Base-by-base conservation (phyloP, 768 basidiomycete species). In the Mrakia gelida region DNA sequence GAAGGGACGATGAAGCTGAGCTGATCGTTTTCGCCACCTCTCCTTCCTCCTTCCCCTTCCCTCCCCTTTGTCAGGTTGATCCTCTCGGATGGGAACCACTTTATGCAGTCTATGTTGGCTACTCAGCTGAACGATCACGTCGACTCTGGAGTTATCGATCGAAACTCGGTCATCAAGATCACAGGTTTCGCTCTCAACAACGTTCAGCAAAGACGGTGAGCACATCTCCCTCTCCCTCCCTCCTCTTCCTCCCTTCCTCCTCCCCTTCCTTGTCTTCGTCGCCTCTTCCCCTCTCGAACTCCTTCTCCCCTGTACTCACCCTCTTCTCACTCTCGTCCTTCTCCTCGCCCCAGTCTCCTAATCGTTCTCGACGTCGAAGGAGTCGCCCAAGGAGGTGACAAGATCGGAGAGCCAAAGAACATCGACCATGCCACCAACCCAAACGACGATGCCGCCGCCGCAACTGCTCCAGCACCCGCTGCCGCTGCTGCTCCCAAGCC, bases 91-190 rank as follows among this genome's bases (percentile, higher is more conserved):
- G 95, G 96, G 59, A 86, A 87, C 28, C 86, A 92, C 80, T 97
- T 92, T 83, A 87, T 92, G 70, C 97, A 98, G 84, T 91, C 92
- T 34, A 98, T 99, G 97, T 87, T 98, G 49, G 93, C 95, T 7
- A 98, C 95, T 0, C 92, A 94, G 82, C 88, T 95, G 65, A 98
- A 98, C 81, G 80, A 86, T 10, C 85, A 93, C 80, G 90, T 95
- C 21, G 87, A 90, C 23, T 86, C 89, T 0, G 88, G 89, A 9
- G 82, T 86, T 0, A 86, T 98, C 49, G 84, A 85, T 54, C 92
- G 91, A 82, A 87, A 92, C 82, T 87, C 89, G 0, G 85, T 98
- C 30, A 88, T 91, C 56, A 86, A 88, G 61, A 85, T 97, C 52
- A 90, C 91, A 79, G 90, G 89, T 81, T 89, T 92, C 82, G 91